Evolutionary conservation across 768 basidiomycete species (phyloP).

Genomic region (Austroboletus eburneus): DNA sequence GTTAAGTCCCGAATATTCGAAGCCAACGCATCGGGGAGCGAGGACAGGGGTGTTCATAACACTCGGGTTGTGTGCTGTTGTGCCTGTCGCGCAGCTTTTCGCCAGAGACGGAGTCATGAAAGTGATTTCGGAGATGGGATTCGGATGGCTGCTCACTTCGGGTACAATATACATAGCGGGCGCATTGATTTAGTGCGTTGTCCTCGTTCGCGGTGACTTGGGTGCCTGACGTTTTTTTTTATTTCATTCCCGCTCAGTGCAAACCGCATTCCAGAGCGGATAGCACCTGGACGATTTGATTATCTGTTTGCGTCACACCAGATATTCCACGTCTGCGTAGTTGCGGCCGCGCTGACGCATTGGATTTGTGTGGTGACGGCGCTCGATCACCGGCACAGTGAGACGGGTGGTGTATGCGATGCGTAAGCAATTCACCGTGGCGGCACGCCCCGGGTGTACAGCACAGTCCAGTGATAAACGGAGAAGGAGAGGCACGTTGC

Average conservation of each 20-base stretch:
- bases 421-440: constrained; percentile 24
- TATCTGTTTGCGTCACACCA: constrained; percentile 79
- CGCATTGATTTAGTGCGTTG: constrained; percentile 75
- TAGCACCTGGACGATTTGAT: constrained; percentile 76
- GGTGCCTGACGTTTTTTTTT: constrained; percentile 21
- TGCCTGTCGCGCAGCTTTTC: constrained; percentile 67
- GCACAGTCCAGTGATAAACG: constrained; percentile 19
- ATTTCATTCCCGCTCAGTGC: constrained; percentile 56
- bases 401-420: constrained; percentile 16
- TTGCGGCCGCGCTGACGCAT: constrained; percentile 66
- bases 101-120: constrained; percentile 52
- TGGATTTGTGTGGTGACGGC: constrained; percentile 54
- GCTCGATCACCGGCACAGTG: constrained; percentile 55
- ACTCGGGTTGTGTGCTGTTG: constrained; percentile 64
- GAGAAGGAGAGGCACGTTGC: constrained; percentile 29
- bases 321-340: constrained; percentile 82
- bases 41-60: constrained; percentile 77
- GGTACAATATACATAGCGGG: constrained; percentile 76
- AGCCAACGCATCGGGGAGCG: constrained; percentile 68
- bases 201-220: constrained; percentile 26
- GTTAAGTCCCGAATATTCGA: constrained; percentile 72
- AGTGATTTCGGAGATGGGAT: constrained; percentile 60
- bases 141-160: constrained; percentile 64
- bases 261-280: constrained; percentile 74
- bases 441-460: constrained; percentile 18